Evolutionary conservation across 768 basidiomycete species (phyloP), one percentile per base, ranked within the genome.

Genomic region (Leccinum subgranulosum): DNA sequence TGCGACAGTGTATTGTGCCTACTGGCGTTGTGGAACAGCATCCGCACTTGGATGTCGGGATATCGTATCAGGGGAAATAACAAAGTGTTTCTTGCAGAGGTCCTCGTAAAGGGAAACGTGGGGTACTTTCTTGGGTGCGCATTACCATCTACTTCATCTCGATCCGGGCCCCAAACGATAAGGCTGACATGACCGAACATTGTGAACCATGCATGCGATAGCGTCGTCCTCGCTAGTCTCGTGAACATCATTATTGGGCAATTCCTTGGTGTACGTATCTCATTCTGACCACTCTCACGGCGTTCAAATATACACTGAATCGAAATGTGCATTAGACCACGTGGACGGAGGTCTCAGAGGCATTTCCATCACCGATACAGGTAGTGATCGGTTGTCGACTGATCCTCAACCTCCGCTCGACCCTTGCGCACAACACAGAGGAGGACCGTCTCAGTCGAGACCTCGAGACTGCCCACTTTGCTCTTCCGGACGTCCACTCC

Each of bases 261-360:
- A 5, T 48, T 4, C 25, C 21, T 62, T 9, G 60, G 61, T 39
- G 61, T 62, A 51, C 3, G 45, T 25, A 11, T 14, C 21, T 21
- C n/a, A 25, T 11, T 21, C 45, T 23, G 43, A 9, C 19, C 21
- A 21, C 43, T 12, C 5, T 10, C 10, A 15, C 12, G 14, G 4
- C 47, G 11, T 19, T 17, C 3, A 27, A 48, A 17, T 15, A 19
- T 17, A 8, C 15, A 10, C 8, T 15, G 4, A 23, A 15, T 43
- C 15, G 3, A 17, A 47, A 25, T 17, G n/a, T 19, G 6, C 21
- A 45, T 45, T 23, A 48, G 47, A 2, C 27, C 12, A 9, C 6
- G 15, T 62, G 61, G 61, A n/a, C 4, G 8, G 3, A 49, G 14
- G 12, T 62, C 19, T 52, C 56, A 28, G 36, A 58, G 33, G 51